Base-by-base conservation (phyloP, 2,329 filamentous ascomycete genomes). In the Fusarium transvaalense region DNA sequence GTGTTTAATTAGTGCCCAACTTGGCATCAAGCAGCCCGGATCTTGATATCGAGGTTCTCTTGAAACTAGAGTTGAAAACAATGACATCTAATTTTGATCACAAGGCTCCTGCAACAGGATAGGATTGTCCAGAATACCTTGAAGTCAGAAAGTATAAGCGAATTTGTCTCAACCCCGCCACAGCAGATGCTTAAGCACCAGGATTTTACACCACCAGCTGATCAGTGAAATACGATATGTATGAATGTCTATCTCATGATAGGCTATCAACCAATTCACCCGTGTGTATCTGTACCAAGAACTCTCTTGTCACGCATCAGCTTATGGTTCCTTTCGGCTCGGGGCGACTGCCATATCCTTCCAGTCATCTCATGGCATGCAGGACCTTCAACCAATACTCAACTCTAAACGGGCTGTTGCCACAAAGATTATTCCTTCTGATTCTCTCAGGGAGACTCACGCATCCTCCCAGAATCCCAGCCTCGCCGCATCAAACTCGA, bases 291-390 rank as follows among this genome's bases (percentile, higher is more conserved):
- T 31, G 37, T 32, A 31, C 29, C 32, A 29, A 46, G 31, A 62
- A 39, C 27, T 55, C 34, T 39, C 37, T 67, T 50, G 29, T 45
- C 52, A 45, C 42, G 12, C 34, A 41, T 45, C 43, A 61, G 37
- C 53, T 56, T 50, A 68, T 53, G 52, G 29, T 42, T n/a, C 37
- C 57, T 46, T 54, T 68, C 66, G 58, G 62, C 48, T 68, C 63
- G 63, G 67, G 46, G 47, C 54, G 54, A 56, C 21, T 66, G 47
- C 56, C 51, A 46, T 52, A 32, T 35, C 39, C 51, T 32, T 43
- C 59, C 45, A 68, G 48, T 53, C 48, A 14, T 68, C 19, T 51
- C 34, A 51, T 67, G 48, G 43, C 50, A 68, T 61, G 51, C 42
- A 56, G 7, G 21, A 14, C 34, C 41, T 45, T 54, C 8, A 52